A percentile compares a stretch with the other conserved stretches of the same genome.
phyloP scores from a whole-genome alignment of 106 monocot species.

The Dioscorea dumetorum region DNA sequence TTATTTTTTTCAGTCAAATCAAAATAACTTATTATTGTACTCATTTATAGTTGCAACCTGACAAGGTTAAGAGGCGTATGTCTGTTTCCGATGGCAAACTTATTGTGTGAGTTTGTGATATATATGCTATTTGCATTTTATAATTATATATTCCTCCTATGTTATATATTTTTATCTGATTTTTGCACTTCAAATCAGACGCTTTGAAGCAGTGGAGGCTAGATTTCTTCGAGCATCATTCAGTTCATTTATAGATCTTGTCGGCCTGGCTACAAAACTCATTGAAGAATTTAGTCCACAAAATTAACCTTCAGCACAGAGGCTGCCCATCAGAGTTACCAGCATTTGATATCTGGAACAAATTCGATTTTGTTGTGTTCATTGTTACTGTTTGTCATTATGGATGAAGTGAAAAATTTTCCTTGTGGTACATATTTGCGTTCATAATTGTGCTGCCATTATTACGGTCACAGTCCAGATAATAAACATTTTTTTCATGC shows the following conservation, averaged over 20 bases:
- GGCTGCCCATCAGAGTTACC: background rate
- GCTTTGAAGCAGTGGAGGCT: constrained; percentile 84
- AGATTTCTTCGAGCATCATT: constrained; percentile 89
- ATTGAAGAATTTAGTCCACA: constrained; percentile 55
- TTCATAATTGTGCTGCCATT: no score
- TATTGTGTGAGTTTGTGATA: constrained; percentile 52
- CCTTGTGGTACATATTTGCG: no score
- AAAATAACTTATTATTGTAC: background rate
- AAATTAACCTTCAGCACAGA: background rate
- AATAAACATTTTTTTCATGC: no score
- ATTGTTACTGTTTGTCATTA: no score
- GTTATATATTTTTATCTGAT: background rate
- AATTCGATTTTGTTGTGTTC: background rate
- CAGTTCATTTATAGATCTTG: constrained; percentile 65
- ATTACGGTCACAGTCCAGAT: no score
- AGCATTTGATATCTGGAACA: no score
- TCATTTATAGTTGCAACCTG: constrained; percentile 77
- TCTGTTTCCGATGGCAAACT: constrained; percentile 57
- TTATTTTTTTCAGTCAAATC: no score
- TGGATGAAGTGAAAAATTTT: no score
- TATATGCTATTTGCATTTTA: background rate
- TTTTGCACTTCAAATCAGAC: constrained; percentile 21
- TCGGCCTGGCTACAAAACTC: constrained; percentile 59
- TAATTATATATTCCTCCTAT: background rate
- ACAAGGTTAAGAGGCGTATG: constrained; percentile 84